A percentile compares a stretch with the other conserved stretches of the same genome.
phyloP scores from a whole-genome alignment of 2,329 filamentous ascomycete species.

The Scopulariopsis brevicaulis region DNA sequence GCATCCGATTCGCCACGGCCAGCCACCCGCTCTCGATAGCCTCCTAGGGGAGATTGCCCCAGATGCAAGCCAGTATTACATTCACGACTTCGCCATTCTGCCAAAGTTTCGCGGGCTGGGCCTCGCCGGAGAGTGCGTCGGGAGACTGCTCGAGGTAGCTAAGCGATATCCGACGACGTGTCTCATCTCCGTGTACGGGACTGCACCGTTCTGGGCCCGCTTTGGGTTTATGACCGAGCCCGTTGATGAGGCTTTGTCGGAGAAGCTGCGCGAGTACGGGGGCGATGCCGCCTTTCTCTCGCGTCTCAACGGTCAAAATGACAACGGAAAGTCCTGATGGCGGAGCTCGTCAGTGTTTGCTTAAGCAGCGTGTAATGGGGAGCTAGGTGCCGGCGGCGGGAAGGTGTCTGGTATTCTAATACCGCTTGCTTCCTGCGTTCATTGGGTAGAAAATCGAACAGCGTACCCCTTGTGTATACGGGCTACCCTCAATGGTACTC shows the following conservation, averaged over 20 bases:
- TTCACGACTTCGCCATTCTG: slow-evolving; percentile 23
- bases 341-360: background rate
- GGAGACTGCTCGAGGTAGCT: slow-evolving; percentile 13
- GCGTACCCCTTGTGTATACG: no score
- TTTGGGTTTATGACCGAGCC: slow-evolving; percentile 17
- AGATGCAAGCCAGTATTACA: slow-evolving; percentile 22
- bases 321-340: background rate
- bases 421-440: no score
- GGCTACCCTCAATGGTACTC: no score
- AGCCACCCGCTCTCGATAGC: slow-evolving; percentile 19
- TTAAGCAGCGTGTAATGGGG: no score
- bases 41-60: slow-evolving; percentile 15
- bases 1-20: slow-evolving; percentile 18
- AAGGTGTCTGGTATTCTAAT: no score
- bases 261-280: slow-evolving; percentile 20
- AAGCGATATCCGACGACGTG: slow-evolving; percentile 14
- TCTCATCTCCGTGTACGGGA: slow-evolving; percentile 23
- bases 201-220: slow-evolving; percentile 17
- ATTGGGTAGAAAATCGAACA: no score
- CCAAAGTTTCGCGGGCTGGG: slow-evolving; percentile 15
- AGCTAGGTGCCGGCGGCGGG: no score
- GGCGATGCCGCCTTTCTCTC: slow-evolving; percentile 17
- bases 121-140: slow-evolving; percentile 13
- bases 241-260: slow-evolving; percentile 11
- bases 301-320: background rate